Conservation (phyloP, 1,139 yeast genomes). For the Hansenula lynferdii region DNA sequence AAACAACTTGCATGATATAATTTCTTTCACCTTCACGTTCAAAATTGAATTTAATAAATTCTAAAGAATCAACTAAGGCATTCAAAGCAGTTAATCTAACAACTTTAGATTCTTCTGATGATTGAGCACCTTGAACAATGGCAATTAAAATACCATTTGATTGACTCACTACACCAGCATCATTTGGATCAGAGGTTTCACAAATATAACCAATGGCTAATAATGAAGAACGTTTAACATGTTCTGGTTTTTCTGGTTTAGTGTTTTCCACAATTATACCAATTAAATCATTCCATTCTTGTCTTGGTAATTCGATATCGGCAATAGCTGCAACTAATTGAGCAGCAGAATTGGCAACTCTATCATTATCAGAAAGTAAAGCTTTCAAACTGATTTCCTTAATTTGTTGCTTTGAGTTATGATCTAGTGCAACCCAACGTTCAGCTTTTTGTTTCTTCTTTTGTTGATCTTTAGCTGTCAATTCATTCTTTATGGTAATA, state of each 20-base stretch:
- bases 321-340: conserved; percentile 97
- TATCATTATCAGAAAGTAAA: conserved; percentile 59
- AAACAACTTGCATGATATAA: conserved; percentile 96
- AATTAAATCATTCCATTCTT: conserved; percentile 86
- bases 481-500: conserved; percentile 78
- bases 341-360: conserved; percentile 87
- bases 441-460: conserved; percentile 49
- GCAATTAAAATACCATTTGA: conserved; percentile 93
- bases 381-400: conserved; percentile 64
- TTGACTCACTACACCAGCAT: conserved; percentile 74
- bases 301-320: conserved; percentile 83
- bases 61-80: conserved; percentile 88
- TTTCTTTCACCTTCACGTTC: conserved; percentile 93
- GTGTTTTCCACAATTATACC: conserved; percentile 82
- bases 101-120: conserved; percentile 63
- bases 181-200: conserved; percentile 86
- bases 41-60: conserved; percentile 83
- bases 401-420: conserved; percentile 52
- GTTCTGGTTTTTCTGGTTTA: conserved; percentile 65
- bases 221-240: conserved; percentile 81
- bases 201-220: conserved; percentile 93
- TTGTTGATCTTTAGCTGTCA: conserved; percentile 66
- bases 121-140: conserved; percentile 93
- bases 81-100: conserved; percentile 90
- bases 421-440: conserved; percentile 42